phyloP scores from a whole-genome alignment of 75 land plant species.

The Selaginella tamariscina region DNA sequence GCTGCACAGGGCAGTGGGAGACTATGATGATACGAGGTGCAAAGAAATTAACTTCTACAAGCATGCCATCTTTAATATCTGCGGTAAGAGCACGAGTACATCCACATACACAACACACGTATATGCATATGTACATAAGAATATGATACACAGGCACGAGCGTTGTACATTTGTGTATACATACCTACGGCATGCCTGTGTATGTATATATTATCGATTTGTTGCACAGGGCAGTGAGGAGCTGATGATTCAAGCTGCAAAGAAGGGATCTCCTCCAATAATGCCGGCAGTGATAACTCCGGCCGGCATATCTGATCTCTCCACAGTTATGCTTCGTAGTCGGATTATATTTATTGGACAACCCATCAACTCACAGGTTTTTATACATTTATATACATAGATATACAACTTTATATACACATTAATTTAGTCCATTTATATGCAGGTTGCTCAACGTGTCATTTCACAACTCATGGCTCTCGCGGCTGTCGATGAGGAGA shows the following conservation, averaged over 20 bases:
- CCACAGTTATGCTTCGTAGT: conserved; percentile 57
- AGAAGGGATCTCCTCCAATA: conserved; percentile 60
- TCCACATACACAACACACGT: no score
- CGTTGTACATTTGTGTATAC: no score
- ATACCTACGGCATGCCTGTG: no score
- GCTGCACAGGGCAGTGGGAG: no score
- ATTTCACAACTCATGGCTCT: conserved; percentile 87
- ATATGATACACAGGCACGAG: no score
- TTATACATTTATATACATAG: background rate
- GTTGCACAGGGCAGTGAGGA: conserved; percentile 1
- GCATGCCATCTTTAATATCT: no score
- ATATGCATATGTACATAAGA: no score
- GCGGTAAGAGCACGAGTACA: no score
- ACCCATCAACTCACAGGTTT: conserved; percentile 48
- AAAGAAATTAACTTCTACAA: no score
- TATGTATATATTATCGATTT: background rate
- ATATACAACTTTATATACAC: no score
- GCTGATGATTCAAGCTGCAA: conserved; percentile 36
- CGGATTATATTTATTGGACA: conserved; percentile 83
- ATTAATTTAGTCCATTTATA: no score
- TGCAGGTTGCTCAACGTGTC: conserved; percentile 66
- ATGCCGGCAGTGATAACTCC: conserved; percentile 83
- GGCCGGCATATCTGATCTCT: conserved; percentile 60
- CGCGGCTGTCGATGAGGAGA: conserved; percentile 65
- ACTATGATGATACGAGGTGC: no score